Base-by-base conservation (phyloP, 108 stramenopile genomes). In the Skeletonema tropicum region DNA sequence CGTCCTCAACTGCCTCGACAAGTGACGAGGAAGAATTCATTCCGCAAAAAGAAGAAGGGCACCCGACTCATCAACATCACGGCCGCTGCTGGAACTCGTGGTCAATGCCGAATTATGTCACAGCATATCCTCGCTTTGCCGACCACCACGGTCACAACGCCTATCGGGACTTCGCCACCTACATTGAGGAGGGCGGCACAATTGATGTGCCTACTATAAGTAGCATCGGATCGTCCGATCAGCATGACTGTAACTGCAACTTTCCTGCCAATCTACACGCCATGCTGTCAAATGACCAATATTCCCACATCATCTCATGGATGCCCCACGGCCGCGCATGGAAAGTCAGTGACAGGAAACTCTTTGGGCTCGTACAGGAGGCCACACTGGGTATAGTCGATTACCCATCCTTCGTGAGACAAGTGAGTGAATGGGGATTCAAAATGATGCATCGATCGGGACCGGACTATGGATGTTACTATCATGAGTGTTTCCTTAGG, bases 401-500 rank as follows among this genome's bases (percentile, higher is more conserved):
- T n/a, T 60, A 31, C 10, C 12, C 59, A 0, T 60, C 59, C 2
- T 60, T 60, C 59, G 25, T 1, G 2, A 60, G 59, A 33, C 21
- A 60, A 3, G 21, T 60, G 13, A 31, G 13, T 29, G 59, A n/a
- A 60, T 60, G 59, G 59, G 59, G 59, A 0, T 60, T 60, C 59
- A 60, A 60, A 14, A 29, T 3, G 13, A 19, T 60, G 7, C 3
- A 60, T 13, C n/a, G 14, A 13, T 0, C 59, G 12, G 59, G 59
- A 14, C 59, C 26, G 14, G 59, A 60, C 21, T 19, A 60, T 13
- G 59, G 59, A 13, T 60, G 17, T 13, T 60, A 60, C 21, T 60
- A 60, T 33, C 59, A 60, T 5, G 59, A 60, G n/a, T 60, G 26
- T 14, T 60, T 60, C 59, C 59, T 60, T 2, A 19, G 59, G 3